Evolutionary conservation across 768 basidiomycete species (phyloP), one percentile per base, ranked within the genome.

Genomic region (Termitomyces heimii): DNA sequence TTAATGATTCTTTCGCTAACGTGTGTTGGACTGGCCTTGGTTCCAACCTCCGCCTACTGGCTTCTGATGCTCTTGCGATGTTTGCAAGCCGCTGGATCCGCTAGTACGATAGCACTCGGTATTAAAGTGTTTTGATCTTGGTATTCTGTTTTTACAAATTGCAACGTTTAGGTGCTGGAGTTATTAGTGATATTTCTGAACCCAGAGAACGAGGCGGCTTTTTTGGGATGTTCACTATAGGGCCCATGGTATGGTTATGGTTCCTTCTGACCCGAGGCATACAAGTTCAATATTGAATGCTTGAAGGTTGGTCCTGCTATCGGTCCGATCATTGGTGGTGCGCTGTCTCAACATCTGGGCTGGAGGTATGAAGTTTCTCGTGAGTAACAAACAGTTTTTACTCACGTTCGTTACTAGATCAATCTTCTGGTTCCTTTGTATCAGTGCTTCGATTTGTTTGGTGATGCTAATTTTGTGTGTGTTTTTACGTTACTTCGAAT

Each of bases 61-160:
- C 71, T 91, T 5, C 73, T 94, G 12, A 78, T 94, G 74, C 62
- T 94, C 16, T 77, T 94, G n/a, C 81, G 92, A 24, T 89, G 87
- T 58, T 37, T 93, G 3, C 92, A 94, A 73, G 85, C 88, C 2
- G 78, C 84, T 3, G 91, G 92, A 1, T 89, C 86, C 2, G 88
- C 90, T 0, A 89, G 89, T 56, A 89, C 88, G 0, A 77, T 91
- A 59, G 89, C 89, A 0, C 73, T 92, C 22, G 88, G 89, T 81
- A 66, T 42, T 6, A 3, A 29, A 43, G 67, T 29, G n/a, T 8
- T 34, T 20, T 28, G 4, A 10, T 18, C 14, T 6, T 12, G 29
- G 14, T 5, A 39, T 13, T 7, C 16, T 22, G 28, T 14, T 42
- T 31, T 40, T 12, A n/a, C 35, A 45, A 44, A 18, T 12, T 14